These are phyloP conservation scores for Saccharomycopsis selenospora DNA, from an alignment of 805 yeast genomes.

Conservation along the genomic window DNA sequence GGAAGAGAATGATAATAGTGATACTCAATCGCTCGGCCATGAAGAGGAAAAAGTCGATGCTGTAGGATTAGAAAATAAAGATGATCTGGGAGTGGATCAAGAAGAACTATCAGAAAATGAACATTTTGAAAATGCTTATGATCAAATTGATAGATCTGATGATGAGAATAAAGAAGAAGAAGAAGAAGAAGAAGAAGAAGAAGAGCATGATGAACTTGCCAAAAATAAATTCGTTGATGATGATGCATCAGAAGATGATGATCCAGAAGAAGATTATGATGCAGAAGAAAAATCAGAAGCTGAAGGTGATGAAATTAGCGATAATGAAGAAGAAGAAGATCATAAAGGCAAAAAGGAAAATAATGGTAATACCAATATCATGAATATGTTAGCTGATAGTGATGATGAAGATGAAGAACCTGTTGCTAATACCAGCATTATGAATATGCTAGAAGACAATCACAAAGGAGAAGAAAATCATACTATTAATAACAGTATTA, in stretches of 20 bases:
- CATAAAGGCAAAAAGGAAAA: not conserved
- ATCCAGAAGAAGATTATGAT: not conserved
- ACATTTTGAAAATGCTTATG: too few relatives aligned
- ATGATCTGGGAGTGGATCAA: too few relatives aligned
- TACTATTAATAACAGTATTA: not conserved
- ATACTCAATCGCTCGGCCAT: too few relatives aligned
- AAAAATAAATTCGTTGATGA: not conserved
- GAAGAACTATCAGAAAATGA: too few relatives aligned
- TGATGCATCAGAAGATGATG: not conserved
- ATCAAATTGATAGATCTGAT: too few relatives aligned
- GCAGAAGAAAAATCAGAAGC: too few relatives aligned
- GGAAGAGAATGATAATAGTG: not conserved
- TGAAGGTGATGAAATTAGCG: not conserved
- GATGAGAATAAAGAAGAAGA: not conserved
- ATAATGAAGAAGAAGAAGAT: constrained; percentile 5
- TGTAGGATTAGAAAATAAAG: too few relatives aligned
- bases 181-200: too few relatives aligned
- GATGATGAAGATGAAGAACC: not conserved
- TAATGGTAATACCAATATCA: not conserved
- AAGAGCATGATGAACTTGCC: not conserved
- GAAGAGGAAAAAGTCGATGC: too few relatives aligned
- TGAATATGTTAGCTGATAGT: not conserved
- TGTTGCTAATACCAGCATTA: not conserved
- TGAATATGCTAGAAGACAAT: not conserved
- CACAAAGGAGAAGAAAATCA: not conserved